Evolutionary conservation across 2,329 filamentous ascomycete species (phyloP), one percentile per base, ranked within the genome.

Genomic region (Madurella mycetomatis): DNA sequence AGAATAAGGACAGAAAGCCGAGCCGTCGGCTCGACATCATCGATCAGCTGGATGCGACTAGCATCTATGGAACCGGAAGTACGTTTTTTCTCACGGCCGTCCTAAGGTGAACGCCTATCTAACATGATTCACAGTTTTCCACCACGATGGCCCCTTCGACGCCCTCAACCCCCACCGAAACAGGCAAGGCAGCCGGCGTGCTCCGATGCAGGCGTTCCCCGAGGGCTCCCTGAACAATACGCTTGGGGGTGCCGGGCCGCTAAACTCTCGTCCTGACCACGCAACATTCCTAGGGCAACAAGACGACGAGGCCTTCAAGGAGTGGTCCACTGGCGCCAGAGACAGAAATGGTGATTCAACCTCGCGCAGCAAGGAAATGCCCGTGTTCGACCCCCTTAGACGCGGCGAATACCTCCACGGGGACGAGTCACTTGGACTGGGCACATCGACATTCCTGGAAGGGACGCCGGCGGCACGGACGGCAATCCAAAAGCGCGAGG

Each of bases 81-180:
- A 77, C 74, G 89, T 84, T 41, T 19, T 4, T 25, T 43, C 39
- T 7, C 3, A 3, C 4, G 7, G 4, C 25, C 40, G 8, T 11
- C 32, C 5, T 8, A 19, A 11, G n/a, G 15, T 17, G 44, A n/a
- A 18, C 32, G 9, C 34, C 34, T 61, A 42, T 9, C 40, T 58
- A 30, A 55, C 52, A 17, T 51, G 11, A 17, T 43, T 12, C 43
- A 9, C 65, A 95, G 91, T 96, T 62, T 96, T 97, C 73, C 94
- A 99, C 66, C 94, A 99, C 67, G 94, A 97, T 66, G 94, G 94
- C 1, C 94, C 94, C 4, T 99, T 96, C 65, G 94, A 99, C 71
- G 94, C 94, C 17, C 89, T 94, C 69, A 95, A 96, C 70, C 91
- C 94, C 4, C 88, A 95, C 69, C 89, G 94, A 60, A 99, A 97